These are phyloP conservation scores for Ophiostoma populinum DNA, from an alignment of 2,329 filamentous ascomycete species.

Conservation along the genomic window DNA sequence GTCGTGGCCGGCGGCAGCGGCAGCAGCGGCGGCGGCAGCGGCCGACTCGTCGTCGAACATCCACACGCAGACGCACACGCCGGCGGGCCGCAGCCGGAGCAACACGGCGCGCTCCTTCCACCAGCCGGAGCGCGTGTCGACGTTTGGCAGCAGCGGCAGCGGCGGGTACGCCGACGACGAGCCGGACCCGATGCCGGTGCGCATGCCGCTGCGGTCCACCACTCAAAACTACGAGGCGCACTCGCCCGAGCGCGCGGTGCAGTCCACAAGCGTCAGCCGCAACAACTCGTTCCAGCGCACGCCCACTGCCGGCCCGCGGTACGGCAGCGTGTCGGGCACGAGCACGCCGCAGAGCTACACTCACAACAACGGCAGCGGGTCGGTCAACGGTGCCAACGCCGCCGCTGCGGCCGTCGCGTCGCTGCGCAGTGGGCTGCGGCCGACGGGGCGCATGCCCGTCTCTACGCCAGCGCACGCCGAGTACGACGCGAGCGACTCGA, in stretches of 20 bases:
- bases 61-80: no score
- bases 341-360: not conserved
- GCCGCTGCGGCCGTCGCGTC: slow-evolving; percentile 10
- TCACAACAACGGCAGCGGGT: slow-evolving; percentile 2
- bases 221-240: slow-evolving; percentile 10
- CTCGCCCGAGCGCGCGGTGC: slow-evolving; percentile 19
- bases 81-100: slow-evolving; percentile 26
- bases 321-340: not conserved
- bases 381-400: no score
- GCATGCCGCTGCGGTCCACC: slow-evolving; percentile 27
- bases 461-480: slow-evolving; percentile 27
- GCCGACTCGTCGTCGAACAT: slow-evolving; percentile 10
- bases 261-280: slow-evolving; percentile 20
- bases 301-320: not conserved
- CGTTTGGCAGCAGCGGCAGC: slow-evolving; percentile 19
- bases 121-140: slow-evolving; percentile 11
- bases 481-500: slow-evolving; percentile 30
- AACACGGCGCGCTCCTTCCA: slow-evolving; percentile 29
- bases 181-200: slow-evolving; percentile 20
- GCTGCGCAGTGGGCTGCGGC: slow-evolving; percentile 26
- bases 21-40: slow-evolving; percentile 4
- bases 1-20: slow-evolving; percentile 20
- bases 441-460: slow-evolving; percentile 27
- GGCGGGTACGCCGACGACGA: slow-evolving; percentile 19
- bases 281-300: slow-evolving; percentile 22